A percentile compares a stretch with the other conserved stretches of the same genome.
Conservation (phyloP, 208 protist species). For the Leishmania lainsoni region DNA sequence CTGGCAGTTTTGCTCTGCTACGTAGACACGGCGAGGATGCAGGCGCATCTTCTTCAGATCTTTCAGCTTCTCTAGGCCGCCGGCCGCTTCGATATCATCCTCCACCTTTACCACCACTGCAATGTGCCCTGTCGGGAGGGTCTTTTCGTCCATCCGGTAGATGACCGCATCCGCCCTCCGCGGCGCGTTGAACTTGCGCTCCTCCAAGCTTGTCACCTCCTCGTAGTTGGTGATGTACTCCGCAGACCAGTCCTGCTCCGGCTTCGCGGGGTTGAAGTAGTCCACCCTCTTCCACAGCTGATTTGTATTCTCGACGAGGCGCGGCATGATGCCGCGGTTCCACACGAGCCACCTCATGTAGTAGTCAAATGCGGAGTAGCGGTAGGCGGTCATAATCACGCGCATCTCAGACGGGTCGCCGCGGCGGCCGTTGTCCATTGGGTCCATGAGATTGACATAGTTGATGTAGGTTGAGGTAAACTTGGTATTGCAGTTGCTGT, state of each 20-base stretch:
- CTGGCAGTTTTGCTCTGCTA: conserved; percentile 73
- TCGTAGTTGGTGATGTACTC: conserved; percentile 50
- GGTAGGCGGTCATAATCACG: conserved; percentile 41
- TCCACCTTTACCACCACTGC: conserved; percentile 67
- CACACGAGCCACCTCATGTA: conserved; percentile 50
- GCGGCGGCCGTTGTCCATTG: conserved; percentile 40
- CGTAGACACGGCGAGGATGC: conserved; percentile 62
- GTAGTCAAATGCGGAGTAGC: conserved; percentile 51
- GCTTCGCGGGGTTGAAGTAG: conserved; percentile 50
- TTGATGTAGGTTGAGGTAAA: conserved; percentile 31
- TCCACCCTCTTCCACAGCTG: conserved; percentile 39
- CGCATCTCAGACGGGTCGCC: conserved; percentile 36
- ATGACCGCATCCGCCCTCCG: conserved; percentile 49
- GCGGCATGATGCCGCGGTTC: conserved; percentile 40
- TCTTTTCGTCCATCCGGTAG: conserved; percentile 17
- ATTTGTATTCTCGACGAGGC: conserved; percentile 21
- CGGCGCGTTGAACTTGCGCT: conserved; percentile 49
- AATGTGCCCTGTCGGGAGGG: conserved; percentile 38
- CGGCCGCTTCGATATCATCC: conserved; percentile 50
- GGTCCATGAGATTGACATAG: conserved; percentile 44
- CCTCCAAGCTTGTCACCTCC: conserved; percentile 34
- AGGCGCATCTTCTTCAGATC: conserved; percentile 39
- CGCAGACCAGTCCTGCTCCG: conserved; percentile 36
- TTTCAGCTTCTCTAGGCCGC: conserved; percentile 32
- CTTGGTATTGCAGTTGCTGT: conserved; percentile 65